Conservation (phyloP, 768 basidiomycete genomes). For the Leccinum sublutescens region DNA sequence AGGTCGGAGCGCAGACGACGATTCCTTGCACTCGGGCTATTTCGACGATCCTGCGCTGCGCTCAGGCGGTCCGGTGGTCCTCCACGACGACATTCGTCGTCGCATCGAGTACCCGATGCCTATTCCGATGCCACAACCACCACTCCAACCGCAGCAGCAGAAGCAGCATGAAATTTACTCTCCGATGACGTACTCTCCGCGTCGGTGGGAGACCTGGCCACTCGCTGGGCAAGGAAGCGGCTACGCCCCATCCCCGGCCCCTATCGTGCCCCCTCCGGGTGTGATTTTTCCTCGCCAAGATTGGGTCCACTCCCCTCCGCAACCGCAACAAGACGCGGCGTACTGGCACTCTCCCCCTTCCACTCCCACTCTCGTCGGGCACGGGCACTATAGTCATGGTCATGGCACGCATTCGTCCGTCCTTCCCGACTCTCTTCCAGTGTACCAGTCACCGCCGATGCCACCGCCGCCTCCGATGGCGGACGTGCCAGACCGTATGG, state of each 20-base stretch:
- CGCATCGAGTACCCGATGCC: conserved; percentile 15
- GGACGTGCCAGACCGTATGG: background rate
- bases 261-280: conserved; percentile 28
- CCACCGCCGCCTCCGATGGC: background rate
- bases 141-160: background rate
- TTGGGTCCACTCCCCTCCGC: conserved; percentile 6
- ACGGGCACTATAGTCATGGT: background rate
- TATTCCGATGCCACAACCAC: conserved; percentile 7
- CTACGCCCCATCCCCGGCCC: conserved; percentile 3
- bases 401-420: background rate
- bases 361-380: background rate
- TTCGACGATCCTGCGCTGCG: conserved; percentile 9
- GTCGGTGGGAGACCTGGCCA: conserved; percentile 11
- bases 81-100: conserved; percentile 4
- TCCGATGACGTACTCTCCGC: background rate
- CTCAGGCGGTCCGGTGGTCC: conserved; percentile 1
- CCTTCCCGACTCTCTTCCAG: background rate
- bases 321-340: background rate
- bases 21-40: conserved; percentile 9
- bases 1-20: conserved; percentile 21
- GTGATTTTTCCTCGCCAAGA: conserved; percentile 25
- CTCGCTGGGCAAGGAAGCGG: conserved; percentile 10
- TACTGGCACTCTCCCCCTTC: conserved; percentile 6
- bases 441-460: background rate
- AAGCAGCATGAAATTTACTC: conserved; percentile 12